Evolutionary conservation across 352 stramenopile genomes (phyloP), one percentile per base, ranked within the genome.

Genomic region (Plasmopara halstedii): DNA sequence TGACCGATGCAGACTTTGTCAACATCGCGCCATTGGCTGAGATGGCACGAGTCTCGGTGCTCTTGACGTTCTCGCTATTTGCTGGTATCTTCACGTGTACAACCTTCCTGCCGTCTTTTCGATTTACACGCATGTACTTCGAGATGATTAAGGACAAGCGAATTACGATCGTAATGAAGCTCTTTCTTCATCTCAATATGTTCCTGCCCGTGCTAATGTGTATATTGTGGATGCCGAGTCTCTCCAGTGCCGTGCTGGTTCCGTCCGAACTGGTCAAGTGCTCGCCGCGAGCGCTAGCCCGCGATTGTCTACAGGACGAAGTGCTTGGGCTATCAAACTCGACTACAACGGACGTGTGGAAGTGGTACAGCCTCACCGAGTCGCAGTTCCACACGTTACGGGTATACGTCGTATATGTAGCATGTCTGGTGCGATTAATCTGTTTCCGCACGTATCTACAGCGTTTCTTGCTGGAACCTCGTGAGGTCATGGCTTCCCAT

Each of bases 111-210:
- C 79, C 79, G 14, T 73, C 67, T 3, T 87, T 90, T 35, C 67
- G 79, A 37, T 90, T 90, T 40, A 71, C 79, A 15, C 73, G 79
- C 36, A 90, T 88, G 67, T 90, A 90, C 56, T 57, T 53, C 37
- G 79, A 82, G 44, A 75, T 88, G 66, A 73, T 74, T 33, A 67
- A 64, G 10, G 66, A 77, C 49, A 56, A 60, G 18, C 51, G 64
- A 27, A 61, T 52, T 8, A 62, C 54, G 0, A 19, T 51, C 0
- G 6, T 53, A 8, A 62, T 49, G 27, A 86, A 83, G 48, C 17
- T 73, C 19, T 54, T 86, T 20, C 53, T 90, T 27, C 75, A 90
- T 45, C 33, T 86, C 44, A 86, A 90, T 57, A 73, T 85, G 54
- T 51, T 85, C 17, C 69, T 80, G 19, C 73, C 75, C 2, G 48